phyloP scores from a whole-genome alignment of 495 filamentous ascomycete genomes.

The Eremomyces bilateralis region DNA sequence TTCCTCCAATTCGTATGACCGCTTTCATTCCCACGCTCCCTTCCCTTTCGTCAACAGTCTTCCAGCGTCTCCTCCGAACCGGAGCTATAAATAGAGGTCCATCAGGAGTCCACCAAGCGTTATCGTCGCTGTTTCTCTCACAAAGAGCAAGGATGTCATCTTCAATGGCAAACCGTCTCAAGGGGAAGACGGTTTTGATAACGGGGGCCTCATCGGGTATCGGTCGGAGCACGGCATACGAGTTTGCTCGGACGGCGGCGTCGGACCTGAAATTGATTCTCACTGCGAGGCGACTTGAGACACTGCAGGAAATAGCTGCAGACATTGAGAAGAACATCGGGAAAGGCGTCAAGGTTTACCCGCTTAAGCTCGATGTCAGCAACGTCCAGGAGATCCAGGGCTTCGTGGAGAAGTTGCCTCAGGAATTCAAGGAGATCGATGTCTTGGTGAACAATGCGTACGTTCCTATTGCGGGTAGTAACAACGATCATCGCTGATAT shows the following conservation, averaged over 20 bases:
- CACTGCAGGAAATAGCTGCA: constrained; percentile 49
- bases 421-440: constrained; percentile 71
- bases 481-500: constrained; percentile 1
- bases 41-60: no score
- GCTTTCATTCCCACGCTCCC: no score
- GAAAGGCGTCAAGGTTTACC: constrained; percentile 58
- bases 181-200: constrained; percentile 82
- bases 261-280: constrained; percentile 63
- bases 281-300: constrained; percentile 66
- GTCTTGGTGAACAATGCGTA: constrained; percentile 95
- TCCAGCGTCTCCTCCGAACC: no score
- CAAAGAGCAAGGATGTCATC: no score
- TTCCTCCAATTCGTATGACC: no score
- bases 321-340: constrained; percentile 64
- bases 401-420: constrained; percentile 54
- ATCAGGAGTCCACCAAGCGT: no score
- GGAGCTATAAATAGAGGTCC: no score
- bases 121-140: no score
- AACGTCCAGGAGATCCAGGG: constrained; percentile 49
- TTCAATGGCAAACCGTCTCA: constrained; percentile 64
- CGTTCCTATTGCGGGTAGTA: constrained; percentile 16
- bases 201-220: constrained; percentile 93
- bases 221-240: constrained; percentile 61
- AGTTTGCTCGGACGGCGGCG: constrained; percentile 78
- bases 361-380: constrained; percentile 73